A percentile compares a stretch with the other conserved stretches of the same genome.
phyloP scores from a whole-genome alignment of 108 stramenopile species.

The Fragilariopsis cylindrus region DNA sequence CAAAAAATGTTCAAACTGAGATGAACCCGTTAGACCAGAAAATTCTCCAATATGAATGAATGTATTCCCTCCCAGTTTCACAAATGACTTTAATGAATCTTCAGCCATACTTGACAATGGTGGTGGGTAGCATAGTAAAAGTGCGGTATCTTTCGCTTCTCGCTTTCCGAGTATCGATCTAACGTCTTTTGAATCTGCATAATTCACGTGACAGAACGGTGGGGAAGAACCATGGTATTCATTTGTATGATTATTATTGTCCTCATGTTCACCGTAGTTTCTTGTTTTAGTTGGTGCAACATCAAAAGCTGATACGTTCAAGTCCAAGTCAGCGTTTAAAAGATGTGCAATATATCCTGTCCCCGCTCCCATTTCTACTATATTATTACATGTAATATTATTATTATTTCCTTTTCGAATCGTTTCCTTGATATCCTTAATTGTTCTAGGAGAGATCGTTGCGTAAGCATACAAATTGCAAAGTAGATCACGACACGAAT shows the following conservation, averaged over 20 bases:
- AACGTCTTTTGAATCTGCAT: constrained; percentile 9
- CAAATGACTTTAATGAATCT: constrained; percentile 29
- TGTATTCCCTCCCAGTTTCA: constrained; percentile 25
- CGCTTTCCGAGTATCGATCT: not conserved
- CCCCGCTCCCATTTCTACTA: constrained; percentile 62
- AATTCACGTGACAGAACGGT: constrained; percentile 34
- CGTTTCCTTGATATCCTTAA: constrained; percentile 1
- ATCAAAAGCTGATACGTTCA: constrained; percentile 46
- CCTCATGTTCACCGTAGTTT: not conserved
- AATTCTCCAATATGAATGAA: constrained; percentile 65
- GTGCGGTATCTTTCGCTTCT: constrained; percentile 14
- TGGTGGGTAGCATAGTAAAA: constrained; percentile 65
- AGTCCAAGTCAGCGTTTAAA: constrained; percentile 21
- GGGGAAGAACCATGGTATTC: constrained; percentile 68
- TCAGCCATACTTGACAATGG: constrained; percentile 54
- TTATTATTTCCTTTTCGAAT: constrained; percentile 17
- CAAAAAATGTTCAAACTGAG: constrained; percentile 42
- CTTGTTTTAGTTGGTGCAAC: constrained; percentile 30
- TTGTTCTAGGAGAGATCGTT: constrained; percentile 30
- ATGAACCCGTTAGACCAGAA: constrained; percentile 53
- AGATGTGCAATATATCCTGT: constrained; percentile 60
- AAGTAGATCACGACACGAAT: constrained; percentile 61
- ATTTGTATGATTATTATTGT: constrained; percentile 21
- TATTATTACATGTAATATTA: not conserved
- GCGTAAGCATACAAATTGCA: constrained; percentile 67